Evolutionary conservation across 2,329 filamentous ascomycete genomes (phyloP).

Genomic region (Zymoseptoria tritici): DNA sequence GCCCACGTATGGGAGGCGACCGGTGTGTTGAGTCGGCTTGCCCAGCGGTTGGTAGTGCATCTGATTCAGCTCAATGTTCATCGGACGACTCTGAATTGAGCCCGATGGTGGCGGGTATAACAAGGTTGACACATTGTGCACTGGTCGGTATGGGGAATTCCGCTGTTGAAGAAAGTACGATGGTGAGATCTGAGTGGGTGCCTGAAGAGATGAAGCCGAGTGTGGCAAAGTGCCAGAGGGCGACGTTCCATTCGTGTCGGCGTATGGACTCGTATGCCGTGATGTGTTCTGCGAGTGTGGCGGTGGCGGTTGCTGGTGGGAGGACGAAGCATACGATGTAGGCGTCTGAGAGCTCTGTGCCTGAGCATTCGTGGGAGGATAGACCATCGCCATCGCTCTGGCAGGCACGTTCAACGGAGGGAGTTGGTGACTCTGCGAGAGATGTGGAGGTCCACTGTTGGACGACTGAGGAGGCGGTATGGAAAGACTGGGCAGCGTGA

Average conservation of each 20-base stretch:
- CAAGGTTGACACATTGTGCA: conserved; percentile 83
- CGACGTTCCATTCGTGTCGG: conserved; percentile 52
- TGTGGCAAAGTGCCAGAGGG: conserved; percentile 60
- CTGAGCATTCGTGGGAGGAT: conserved; percentile 52
- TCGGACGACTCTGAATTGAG: conserved; percentile 56
- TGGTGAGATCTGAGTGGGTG: conserved; percentile 65
- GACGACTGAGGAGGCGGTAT: conserved; percentile 44
- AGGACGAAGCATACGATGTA: background rate
- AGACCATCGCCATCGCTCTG: conserved; percentile 66
- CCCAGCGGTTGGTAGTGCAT: conserved; percentile 47
- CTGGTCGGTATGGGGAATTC: conserved; percentile 85
- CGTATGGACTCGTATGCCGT: conserved; percentile 47
- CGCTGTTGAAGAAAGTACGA: conserved; percentile 81
- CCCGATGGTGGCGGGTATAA: conserved; percentile 77
- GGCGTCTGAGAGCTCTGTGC: conserved; percentile 30
- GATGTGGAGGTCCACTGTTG: conserved; percentile 1
- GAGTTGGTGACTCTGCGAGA: conserved; percentile 40
- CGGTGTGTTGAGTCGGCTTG: conserved; percentile 38
- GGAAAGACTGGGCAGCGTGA: conserved; percentile 66
- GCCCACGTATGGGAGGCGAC: conserved; percentile 36
- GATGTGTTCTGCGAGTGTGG: conserved; percentile 30
- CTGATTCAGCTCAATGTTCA: conserved; percentile 39
- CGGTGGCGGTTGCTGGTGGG: conserved; percentile 14
- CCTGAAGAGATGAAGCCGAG: conserved; percentile 45
- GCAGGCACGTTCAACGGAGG: conserved; percentile 56